These are phyloP conservation scores for Botrytis hyacinthi DNA, from an alignment of 2,329 filamentous ascomycete genomes.

Conservation along the genomic window DNA sequence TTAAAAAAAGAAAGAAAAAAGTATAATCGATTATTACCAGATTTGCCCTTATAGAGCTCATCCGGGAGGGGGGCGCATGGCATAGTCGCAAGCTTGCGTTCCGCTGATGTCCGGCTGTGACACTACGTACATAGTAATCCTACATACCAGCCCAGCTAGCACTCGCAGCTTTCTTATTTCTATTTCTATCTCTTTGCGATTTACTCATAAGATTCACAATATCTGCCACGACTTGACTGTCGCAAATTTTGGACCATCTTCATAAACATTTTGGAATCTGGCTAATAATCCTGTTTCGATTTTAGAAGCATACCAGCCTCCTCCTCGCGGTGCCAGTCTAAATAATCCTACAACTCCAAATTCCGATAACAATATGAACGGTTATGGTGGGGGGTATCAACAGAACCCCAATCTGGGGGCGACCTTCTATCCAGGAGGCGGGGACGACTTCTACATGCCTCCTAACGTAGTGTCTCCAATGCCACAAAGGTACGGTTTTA, in stretches of 20 bases:
- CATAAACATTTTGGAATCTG: not conserved
- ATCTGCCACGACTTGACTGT: not conserved
- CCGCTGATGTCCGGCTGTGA: not conserved
- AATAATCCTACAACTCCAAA: not conserved
- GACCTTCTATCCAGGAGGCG: conserved; percentile 66
- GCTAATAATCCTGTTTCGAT: not conserved
- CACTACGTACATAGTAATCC: conserved; percentile 5
- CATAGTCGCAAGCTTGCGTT: not conserved
- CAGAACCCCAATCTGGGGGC: conserved; percentile 48
- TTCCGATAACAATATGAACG: conserved; percentile 22
- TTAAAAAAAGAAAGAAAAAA: not conserved
- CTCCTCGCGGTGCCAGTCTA: conserved; percentile 13
- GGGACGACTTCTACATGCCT: conserved; percentile 66
- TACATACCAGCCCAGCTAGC: not conserved
- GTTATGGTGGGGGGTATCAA: conserved; percentile 22
- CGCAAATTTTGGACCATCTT: not conserved
- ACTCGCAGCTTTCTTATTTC: not conserved
- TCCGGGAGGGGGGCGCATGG: not conserved
- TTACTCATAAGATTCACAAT: not conserved
- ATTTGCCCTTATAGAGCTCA: not conserved
- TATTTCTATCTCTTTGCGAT: not conserved
- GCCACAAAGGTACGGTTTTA: conserved; percentile 58
- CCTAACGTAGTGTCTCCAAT: conserved; percentile 64
- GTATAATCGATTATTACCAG: not conserved
- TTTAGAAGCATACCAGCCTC: conserved; percentile 16